Conservation (phyloP, 202 grass and related monocot genomes). For the Elaeis oleifera region DNA sequence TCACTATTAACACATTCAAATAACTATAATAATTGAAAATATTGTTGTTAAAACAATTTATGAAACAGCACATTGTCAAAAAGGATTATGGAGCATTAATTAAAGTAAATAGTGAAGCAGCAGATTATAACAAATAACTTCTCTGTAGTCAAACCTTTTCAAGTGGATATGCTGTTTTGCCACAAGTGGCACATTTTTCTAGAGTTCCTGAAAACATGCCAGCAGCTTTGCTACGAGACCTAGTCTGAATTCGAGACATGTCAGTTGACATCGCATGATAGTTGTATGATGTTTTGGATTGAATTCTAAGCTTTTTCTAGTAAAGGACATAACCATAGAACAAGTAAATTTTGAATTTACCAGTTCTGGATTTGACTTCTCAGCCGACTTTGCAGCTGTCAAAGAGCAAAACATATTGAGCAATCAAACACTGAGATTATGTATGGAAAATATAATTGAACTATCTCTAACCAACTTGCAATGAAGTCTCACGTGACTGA, state of each 20-base stretch:
- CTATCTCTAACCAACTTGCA: background rate
- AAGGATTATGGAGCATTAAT: too few relatives aligned
- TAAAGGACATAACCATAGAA: background rate
- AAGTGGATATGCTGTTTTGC: constrained; percentile 93
- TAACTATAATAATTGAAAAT: too few relatives aligned
- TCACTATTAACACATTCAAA: too few relatives aligned
- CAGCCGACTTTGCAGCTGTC: constrained; percentile 51
- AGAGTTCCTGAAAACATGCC: constrained; percentile 96
- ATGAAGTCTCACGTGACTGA: constrained; percentile 43
- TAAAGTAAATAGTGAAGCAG: background rate
- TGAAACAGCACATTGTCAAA: too few relatives aligned
- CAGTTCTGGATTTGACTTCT: constrained; percentile 52
- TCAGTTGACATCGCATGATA: background rate
- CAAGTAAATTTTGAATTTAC: constrained; percentile 22
- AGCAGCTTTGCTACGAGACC: constrained; percentile 81
- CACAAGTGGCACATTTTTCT: constrained; percentile 93
- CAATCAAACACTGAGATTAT: background rate
- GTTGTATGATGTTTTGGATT: too few relatives aligned
- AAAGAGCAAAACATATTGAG: constrained; percentile 11
- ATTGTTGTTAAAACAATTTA: too few relatives aligned
- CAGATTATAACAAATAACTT: background rate
- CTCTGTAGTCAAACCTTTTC: constrained; percentile 57
- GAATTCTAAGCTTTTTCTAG: too few relatives aligned
- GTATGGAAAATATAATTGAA: background rate
- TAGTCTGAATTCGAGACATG: constrained; percentile 50